Evolutionary conservation across 177 flowering plant genomes (phyloP).

Genomic region (Vitis hybrid): DNA sequence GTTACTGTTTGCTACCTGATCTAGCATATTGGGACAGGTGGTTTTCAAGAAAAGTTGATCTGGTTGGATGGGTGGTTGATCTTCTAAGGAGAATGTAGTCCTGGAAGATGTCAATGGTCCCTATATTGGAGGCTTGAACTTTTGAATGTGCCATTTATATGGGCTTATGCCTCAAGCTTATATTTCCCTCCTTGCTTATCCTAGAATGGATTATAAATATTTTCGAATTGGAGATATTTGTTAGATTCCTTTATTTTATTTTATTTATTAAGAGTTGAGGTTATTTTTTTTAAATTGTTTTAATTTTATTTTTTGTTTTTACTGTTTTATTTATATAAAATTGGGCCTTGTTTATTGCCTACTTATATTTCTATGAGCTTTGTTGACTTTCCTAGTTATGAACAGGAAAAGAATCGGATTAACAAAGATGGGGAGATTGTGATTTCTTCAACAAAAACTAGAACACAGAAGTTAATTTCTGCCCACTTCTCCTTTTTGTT

Average conservation of each 20-base stretch:
- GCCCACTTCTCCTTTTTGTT: constrained; percentile 16
- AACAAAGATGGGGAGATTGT: constrained; percentile 96
- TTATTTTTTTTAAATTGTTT: not conserved
- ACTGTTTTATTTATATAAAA: not conserved
- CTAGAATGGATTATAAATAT: not conserved
- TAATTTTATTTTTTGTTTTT: not conserved
- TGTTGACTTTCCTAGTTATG: constrained; percentile 8
- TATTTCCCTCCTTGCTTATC: not conserved
- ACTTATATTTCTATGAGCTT: not conserved
- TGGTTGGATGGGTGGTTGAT: not conserved
- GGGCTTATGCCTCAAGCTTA: not conserved
- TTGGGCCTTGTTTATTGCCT: not conserved
- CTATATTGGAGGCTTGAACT: not conserved
- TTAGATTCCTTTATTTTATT: not conserved
- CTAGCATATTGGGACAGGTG: not conserved
- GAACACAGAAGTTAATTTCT: constrained; percentile 81
- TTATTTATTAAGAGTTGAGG: not conserved
- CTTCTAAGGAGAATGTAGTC: not conserved
- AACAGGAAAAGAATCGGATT: constrained; percentile 93
- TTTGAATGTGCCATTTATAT: not conserved
- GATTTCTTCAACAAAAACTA: constrained; percentile 90
- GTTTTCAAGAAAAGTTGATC: not conserved
- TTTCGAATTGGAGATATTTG: not conserved
- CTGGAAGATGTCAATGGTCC: not conserved
- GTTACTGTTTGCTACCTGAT: not conserved